Evolutionary conservation across 2,329 filamentous ascomycete genomes (phyloP).

Genomic region (Aspergillus sergii): DNA sequence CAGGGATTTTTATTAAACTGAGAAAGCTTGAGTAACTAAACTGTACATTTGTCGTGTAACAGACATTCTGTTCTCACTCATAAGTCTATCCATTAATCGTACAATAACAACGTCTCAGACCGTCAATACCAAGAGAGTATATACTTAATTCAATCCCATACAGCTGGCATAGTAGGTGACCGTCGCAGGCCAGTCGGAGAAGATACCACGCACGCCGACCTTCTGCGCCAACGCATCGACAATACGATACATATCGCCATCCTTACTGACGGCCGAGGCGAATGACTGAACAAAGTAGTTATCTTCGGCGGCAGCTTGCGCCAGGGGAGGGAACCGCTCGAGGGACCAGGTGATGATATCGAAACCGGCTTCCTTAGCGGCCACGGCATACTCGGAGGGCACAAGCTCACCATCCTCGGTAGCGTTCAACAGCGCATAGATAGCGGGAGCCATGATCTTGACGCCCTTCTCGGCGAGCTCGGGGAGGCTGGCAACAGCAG

Average conservation of each 20-base stretch:
- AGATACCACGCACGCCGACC: constrained; percentile 22
- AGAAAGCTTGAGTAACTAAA: not conserved
- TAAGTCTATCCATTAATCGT: constrained; percentile 4
- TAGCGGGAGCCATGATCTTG: constrained; percentile 20
- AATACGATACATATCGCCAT: constrained; percentile 25
- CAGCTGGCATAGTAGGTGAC: constrained; percentile 25
- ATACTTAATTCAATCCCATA: constrained; percentile 16
- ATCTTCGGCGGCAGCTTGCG: constrained; percentile 15
- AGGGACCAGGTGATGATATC: constrained; percentile 24
- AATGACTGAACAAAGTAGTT: constrained; percentile 21
- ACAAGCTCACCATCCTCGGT: constrained; percentile 20
- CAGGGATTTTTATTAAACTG: too few species aligned
- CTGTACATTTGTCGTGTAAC: not conserved
- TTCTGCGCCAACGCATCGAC: constrained; percentile 23
- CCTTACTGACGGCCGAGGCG: constrained; percentile 13
- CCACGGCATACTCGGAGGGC: constrained; percentile 20
- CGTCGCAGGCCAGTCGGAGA: constrained; percentile 25
- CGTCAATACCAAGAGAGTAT: not conserved
- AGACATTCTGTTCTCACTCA: not conserved
- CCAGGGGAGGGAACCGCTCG: constrained; percentile 21
- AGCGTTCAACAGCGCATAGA: constrained; percentile 21
- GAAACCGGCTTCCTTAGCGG: constrained; percentile 19
- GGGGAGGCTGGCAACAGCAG: constrained; percentile 15
- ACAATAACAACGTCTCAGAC: not conserved
- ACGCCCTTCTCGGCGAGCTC: constrained; percentile 18